phyloP scores from a whole-genome alignment of 805 yeast genomes.

The Kazachstania africana region DNA sequence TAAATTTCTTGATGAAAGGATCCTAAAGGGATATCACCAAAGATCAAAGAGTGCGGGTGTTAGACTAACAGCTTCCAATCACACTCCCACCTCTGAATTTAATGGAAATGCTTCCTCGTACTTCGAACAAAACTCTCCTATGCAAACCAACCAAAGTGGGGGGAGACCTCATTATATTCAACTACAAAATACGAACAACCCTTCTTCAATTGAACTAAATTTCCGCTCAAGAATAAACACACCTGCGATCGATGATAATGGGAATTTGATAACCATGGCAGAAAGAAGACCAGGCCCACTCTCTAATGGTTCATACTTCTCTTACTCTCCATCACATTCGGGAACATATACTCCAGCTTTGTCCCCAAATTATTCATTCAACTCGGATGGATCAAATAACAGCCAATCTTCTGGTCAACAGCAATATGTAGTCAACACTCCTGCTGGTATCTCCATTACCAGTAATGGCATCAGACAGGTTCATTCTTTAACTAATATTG shows the following conservation, averaged over 20 bases:
- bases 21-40: conserved; percentile 13
- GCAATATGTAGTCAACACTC: neutral
- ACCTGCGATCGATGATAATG: conserved; percentile 29
- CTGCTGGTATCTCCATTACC: conserved; percentile 9
- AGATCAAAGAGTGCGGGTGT: conserved; percentile 1
- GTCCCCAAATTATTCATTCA: conserved; percentile 7
- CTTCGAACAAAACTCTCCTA: neutral
- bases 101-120: neutral
- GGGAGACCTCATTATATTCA: conserved; percentile 21
- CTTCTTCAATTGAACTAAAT: conserved; percentile 1
- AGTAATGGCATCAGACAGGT: conserved; percentile 12
- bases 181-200: conserved; percentile 9
- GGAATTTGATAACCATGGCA: conserved; percentile 25
- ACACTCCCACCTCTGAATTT: conserved; percentile 1
- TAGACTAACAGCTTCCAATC: conserved; percentile 2
- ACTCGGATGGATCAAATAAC: conserved; percentile 2
- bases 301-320: no score
- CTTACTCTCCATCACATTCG: conserved; percentile 1
- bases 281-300: no score
- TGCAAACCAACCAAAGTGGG: neutral
- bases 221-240: conserved; percentile 20
- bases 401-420: neutral
- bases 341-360: neutral
- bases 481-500: neutral
- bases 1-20: conserved; percentile 30